Percentiles rank a stretch among this genome's conserved stretches.
Evolutionary conservation across 2,329 filamentous ascomycete genomes (phyloP).

Genomic region (Penicillium palitans): DNA sequence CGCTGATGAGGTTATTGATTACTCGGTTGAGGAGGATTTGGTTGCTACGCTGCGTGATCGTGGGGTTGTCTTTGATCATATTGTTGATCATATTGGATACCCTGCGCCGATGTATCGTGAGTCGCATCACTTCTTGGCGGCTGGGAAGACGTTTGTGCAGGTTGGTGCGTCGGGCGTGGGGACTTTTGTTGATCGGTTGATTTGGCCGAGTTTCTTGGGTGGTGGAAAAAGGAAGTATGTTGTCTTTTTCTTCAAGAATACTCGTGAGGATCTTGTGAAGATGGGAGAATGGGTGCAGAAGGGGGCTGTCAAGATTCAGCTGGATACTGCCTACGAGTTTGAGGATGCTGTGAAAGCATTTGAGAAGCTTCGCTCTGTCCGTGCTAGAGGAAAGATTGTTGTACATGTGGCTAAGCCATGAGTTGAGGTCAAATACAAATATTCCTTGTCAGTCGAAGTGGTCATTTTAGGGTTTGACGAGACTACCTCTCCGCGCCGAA

Average conservation of each 20-base stretch:
- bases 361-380: constrained; percentile 56
- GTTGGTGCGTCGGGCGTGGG: constrained; percentile 45
- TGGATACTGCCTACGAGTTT: constrained; percentile 58
- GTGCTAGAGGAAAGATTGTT: constrained; percentile 61
- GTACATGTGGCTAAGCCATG: constrained; percentile 32
- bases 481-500: background rate
- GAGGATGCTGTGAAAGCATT: constrained; percentile 59
- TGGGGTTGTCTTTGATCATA: constrained; percentile 51
- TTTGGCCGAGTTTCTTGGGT: constrained; percentile 51
- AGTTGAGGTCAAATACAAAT: background rate
- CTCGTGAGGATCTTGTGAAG: constrained; percentile 48
- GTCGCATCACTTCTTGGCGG: constrained; percentile 52
- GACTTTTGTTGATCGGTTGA: constrained; percentile 37
- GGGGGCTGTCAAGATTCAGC: constrained; percentile 57
- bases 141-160: constrained; percentile 53
- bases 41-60: constrained; percentile 47
- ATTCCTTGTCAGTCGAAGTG: too few species aligned
- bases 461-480: background rate
- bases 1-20: constrained; percentile 63
- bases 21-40: constrained; percentile 51
- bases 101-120: constrained; percentile 52
- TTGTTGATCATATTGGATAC: constrained; percentile 59
- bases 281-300: constrained; percentile 58
- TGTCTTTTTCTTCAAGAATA: constrained; percentile 38
- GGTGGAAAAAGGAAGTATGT: constrained; percentile 47